Percentiles rank a stretch among this genome's conserved stretches.
Evolutionary conservation across 225 moss, liverwort and hornwort species (phyloP).

Genomic region (Polytrichum formosum): DNA sequence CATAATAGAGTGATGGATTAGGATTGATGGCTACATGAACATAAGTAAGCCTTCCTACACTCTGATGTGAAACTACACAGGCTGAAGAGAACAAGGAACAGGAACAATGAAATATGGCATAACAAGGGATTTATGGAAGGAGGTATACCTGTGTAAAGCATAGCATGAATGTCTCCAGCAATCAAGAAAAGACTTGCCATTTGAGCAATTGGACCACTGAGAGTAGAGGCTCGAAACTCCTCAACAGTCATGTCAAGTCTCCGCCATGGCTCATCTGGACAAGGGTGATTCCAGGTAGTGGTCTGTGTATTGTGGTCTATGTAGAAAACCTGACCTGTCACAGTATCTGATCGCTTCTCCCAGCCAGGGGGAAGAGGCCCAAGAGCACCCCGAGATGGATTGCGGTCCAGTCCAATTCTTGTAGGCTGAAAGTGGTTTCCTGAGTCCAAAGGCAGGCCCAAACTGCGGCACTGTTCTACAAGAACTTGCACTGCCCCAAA

Average conservation of each 20-base stretch:
- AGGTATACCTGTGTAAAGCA: conserved; percentile 73
- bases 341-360: conserved; percentile 88
- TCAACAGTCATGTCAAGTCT: conserved; percentile 91
- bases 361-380: conserved; percentile 92
- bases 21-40: no score
- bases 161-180: conserved; percentile 97
- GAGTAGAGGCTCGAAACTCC: conserved; percentile 84
- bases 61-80: no score
- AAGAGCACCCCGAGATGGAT: conserved; percentile 62
- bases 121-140: not conserved
- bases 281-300: conserved; percentile 97
- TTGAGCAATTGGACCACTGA: conserved; percentile 69
- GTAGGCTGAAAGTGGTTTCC: conserved; percentile 51
- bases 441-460: conserved; percentile 78
- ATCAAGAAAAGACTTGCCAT: conserved; percentile 84
- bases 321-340: conserved; percentile 86
- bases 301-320: conserved; percentile 94
- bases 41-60: no score
- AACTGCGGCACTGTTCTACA: conserved; percentile 88
- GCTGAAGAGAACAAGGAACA: no score
- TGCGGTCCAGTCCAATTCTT: conserved; percentile 43
- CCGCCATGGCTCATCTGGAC: conserved; percentile 92
- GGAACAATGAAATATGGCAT: not conserved
- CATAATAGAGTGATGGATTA: no score
- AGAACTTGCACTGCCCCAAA: conserved; percentile 96